These are phyloP conservation scores for Suillus clintonianus DNA, from an alignment of 768 basidiomycete genomes.

Conservation along the genomic window DNA sequence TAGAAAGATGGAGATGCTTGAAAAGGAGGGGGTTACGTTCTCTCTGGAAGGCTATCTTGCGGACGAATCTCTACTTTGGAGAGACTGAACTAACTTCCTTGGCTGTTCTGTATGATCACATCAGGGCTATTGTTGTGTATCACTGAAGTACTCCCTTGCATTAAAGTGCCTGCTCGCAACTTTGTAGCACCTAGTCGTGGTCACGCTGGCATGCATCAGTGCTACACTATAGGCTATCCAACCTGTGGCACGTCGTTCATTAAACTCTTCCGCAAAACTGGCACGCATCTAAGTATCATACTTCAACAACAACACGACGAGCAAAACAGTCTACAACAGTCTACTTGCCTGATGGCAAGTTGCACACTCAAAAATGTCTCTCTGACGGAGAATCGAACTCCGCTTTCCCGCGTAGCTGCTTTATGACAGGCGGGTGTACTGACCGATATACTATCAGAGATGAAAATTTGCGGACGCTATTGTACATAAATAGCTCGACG, in stretches of 20 bases:
- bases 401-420: not conserved
- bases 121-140: not conserved
- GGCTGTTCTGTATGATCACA: not conserved
- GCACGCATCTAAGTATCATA: no score
- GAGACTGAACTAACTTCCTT: not conserved
- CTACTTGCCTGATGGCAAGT: not conserved
- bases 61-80: conserved; percentile 21
- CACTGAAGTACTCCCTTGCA: no score
- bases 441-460: conserved; percentile 6
- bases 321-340: not conserved
- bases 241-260: no score
- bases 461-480: not conserved
- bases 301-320: no score
- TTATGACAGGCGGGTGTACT: conserved; percentile 2
- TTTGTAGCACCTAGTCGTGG: no score
- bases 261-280: no score
- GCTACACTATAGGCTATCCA: no score
- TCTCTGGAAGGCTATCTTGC: conserved; percentile 44
- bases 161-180: no score
- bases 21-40: conserved; percentile 56
- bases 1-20: conserved; percentile 51
- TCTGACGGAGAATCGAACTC: conserved; percentile 4
- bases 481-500: not conserved
- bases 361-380: not conserved
- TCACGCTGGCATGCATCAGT: no score